These are phyloP conservation scores for Hibiscus mutabilis DNA, from an alignment of 345 rosid genomes.

Conservation along the genomic window DNA sequence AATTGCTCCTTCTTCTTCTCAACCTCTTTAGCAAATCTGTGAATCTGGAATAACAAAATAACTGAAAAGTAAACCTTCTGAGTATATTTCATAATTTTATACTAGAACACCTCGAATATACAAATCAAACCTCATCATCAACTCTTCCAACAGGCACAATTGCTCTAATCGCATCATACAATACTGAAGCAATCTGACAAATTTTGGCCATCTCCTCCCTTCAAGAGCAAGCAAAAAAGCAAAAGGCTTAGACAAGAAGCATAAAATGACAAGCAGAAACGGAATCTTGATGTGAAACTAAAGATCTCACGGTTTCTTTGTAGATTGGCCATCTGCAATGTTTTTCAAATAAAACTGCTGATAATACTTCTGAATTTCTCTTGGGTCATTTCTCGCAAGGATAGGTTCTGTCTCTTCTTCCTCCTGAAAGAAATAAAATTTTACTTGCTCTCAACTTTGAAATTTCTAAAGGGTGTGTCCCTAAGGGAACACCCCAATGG, in stretches of 20 bases:
- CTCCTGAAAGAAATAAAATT: slow-evolving; percentile 45
- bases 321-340: slow-evolving; percentile 48
- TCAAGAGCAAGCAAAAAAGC: slow-evolving; percentile 21
- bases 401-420: slow-evolving; percentile 33
- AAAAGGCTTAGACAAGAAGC: slow-evolving; percentile 11
- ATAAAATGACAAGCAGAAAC: slow-evolving; percentile 13
- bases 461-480: background rate
- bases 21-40: slow-evolving; percentile 56
- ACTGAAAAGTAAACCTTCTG: slow-evolving; percentile 11
- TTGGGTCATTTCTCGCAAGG: slow-evolving; percentile 50
- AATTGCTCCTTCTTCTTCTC: slow-evolving; percentile 48
- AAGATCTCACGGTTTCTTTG: slow-evolving; percentile 67
- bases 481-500: background rate
- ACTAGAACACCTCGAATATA: slow-evolving; percentile 6
- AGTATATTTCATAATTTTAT: slow-evolving; percentile 7
- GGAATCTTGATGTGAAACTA: background rate
- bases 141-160: slow-evolving; percentile 46
- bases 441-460: background rate
- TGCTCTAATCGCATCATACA: slow-evolving; percentile 66
- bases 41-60: slow-evolving; percentile 37
- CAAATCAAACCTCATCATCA: slow-evolving; percentile 49
- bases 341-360: slow-evolving; percentile 49
- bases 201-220: slow-evolving; percentile 95
- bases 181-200: slow-evolving; percentile 76
- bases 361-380: slow-evolving; percentile 66